phyloP scores from a whole-genome alignment of 2,329 filamentous ascomycete genomes.

The Anthostomella pinea region DNA sequence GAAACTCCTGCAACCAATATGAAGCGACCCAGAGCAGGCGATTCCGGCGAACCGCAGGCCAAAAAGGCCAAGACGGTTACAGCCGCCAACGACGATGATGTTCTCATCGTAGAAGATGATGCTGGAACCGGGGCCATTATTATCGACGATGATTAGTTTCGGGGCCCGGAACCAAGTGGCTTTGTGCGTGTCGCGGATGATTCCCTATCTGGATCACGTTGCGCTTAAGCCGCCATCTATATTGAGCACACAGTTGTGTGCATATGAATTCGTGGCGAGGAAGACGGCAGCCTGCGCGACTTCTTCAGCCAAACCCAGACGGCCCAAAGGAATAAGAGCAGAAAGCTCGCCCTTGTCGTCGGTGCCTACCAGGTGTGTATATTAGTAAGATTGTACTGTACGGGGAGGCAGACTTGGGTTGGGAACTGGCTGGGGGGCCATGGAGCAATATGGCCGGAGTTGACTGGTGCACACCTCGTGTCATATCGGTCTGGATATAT shows the following conservation, averaged over 20 bases:
- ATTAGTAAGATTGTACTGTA: conserved; percentile 33
- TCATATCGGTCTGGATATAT: conserved; percentile 82
- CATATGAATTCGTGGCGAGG: conserved; percentile 73
- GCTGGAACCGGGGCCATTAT: conserved; percentile 59
- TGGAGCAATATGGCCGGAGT: conserved; percentile 9
- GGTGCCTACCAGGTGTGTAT: conserved; percentile 34
- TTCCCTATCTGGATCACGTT: conserved; percentile 36
- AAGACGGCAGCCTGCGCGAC: conserved; percentile 81
- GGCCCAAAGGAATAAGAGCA: conserved; percentile 58
- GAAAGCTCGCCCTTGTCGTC: conserved; percentile 31
- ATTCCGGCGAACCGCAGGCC: conserved; percentile 35
- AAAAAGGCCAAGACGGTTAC: conserved; percentile 50
- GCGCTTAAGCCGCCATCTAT: conserved; percentile 82
- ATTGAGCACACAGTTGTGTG: conserved; percentile 83
- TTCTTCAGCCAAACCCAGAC: conserved; percentile 67
- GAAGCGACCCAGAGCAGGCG: conserved; percentile 48
- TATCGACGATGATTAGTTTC: conserved; percentile 59
- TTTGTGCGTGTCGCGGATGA: background rate
- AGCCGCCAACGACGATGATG: conserved; percentile 39
- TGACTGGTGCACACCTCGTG: conserved; percentile 52
- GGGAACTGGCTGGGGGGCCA: conserved; percentile 9
- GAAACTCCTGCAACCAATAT: conserved; percentile 36
- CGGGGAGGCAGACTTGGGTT: conserved; percentile 5
- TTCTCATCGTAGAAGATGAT: conserved; percentile 49
- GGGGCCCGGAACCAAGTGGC: background rate